phyloP scores from a whole-genome alignment of 768 basidiomycete genomes.

The Serendipita vermifera region DNA sequence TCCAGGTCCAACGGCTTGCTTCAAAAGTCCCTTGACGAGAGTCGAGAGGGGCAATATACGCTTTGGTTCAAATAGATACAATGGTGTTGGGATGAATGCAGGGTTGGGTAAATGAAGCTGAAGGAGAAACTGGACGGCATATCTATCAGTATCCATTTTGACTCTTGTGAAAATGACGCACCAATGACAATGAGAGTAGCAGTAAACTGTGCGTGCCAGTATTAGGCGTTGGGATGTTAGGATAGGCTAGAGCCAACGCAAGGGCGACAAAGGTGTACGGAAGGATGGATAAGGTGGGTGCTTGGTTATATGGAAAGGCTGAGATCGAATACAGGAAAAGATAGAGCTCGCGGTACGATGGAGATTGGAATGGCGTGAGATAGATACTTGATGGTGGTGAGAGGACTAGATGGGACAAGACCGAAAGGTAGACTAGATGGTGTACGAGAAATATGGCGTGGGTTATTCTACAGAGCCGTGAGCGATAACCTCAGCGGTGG shows the following conservation, averaged over 20 bases:
- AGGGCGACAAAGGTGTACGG: constrained; percentile 7
- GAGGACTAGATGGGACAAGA: background rate
- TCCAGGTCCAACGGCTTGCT: background rate
- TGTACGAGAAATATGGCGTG: constrained; percentile 4
- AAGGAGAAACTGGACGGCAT: background rate
- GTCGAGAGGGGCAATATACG: background rate
- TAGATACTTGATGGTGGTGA: background rate
- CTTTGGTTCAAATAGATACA: constrained; percentile 7
- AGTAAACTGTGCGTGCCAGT: background rate
- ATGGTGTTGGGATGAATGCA: background rate
- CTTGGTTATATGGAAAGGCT: constrained; percentile 1
- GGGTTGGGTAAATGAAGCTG: constrained; percentile 4
- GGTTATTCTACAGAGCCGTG: background rate
- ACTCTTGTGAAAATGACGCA: background rate
- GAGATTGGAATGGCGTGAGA: background rate
- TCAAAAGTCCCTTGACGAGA: constrained; percentile 1
- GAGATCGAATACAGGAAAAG: background rate
- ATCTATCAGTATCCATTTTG: background rate
- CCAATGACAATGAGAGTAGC: background rate
- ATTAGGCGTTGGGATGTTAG: constrained; percentile 5
- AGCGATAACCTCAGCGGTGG: background rate
- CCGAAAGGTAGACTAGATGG: background rate
- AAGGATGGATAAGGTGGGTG: background rate
- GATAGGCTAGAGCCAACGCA: background rate
- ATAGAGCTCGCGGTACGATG: background rate